Base-by-base conservation (phyloP, 345 rosid genomes). In the Citrus cavaleriei region DNA sequence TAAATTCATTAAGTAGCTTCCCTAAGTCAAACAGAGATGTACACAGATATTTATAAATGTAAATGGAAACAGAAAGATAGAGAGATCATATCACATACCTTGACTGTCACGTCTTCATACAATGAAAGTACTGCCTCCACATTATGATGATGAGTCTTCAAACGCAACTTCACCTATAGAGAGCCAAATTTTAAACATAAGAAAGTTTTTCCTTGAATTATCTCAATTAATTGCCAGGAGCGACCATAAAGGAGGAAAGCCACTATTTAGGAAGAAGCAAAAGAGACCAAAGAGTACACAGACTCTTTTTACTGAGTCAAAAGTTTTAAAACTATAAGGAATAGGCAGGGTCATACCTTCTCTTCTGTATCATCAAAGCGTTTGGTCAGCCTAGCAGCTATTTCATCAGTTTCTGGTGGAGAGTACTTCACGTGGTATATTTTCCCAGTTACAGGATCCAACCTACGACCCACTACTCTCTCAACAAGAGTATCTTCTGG, bases 331-430 rank as follows among this genome's bases (percentile, higher is more conserved):
- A 42, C 54, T 24, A 67, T 6, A 75, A 30, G 64, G 51, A 62
- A 69, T 38, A 67, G 49, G 59, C 38, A 1, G 21, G 54, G 40
- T 83, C 86, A 76, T 88, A 86, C 99, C 98, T 92, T 95, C 76
- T 95, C 98, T 86, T 89, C 94, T 0, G 98, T 95, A 84, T 95
- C 98, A 83, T 95, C 99, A 81, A 95, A 93, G 55, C 97, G 91
- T 83, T 92, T 97, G 55, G 97, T 90, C 57, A 93, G 90, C 76
- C 99, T 89, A 32, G 91, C 91, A 67, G 97, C 95, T 18, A 95
- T 89, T 87, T 91, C 98, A 82, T 91, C 89, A 2, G 86, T 91
- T 86, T 93, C 98, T 0, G 98, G 98, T 25, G 97, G 99, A 74
- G 95, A 91, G 86, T 89, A 92, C 85, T 86, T 91, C 87, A 93